Percentiles rank a stretch among this genome's conserved stretches.
Conservation (phyloP, 1,284 basidiomycete genomes). For the Pholiota adiposa region DNA sequence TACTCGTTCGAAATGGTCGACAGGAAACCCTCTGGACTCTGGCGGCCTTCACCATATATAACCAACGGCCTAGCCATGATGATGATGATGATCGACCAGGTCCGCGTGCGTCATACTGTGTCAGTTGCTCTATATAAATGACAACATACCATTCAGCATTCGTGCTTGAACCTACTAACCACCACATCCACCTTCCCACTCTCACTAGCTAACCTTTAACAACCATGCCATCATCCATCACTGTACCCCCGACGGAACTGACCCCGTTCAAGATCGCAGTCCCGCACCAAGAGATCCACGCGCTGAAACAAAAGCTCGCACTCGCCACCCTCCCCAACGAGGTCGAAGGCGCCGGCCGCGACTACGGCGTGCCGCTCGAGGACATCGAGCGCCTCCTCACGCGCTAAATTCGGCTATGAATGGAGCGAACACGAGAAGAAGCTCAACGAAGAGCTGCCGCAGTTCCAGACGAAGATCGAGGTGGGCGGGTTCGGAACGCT, state of each 20-base stretch:
- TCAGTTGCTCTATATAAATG: too few relatives aligned
- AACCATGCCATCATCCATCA: constrained; percentile 3
- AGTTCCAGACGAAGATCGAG: constrained; percentile 50
- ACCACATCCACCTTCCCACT: neutral
- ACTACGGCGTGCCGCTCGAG: constrained; percentile 51
- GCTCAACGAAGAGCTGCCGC: constrained; percentile 50
- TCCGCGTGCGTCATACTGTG: too few relatives aligned
- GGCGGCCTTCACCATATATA: too few relatives aligned
- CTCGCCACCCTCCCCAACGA: constrained; percentile 52
- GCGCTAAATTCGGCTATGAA: constrained; percentile 47
- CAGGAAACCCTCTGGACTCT: too few relatives aligned
- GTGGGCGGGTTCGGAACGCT: constrained; percentile 47
- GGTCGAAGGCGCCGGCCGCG: constrained; percentile 46
- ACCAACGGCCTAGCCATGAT: too few relatives aligned
- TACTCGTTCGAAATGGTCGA: too few relatives aligned
- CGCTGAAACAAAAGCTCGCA: constrained; percentile 44
- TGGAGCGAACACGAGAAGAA: constrained; percentile 49
- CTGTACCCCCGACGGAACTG: constrained; percentile 25
- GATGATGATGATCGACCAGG: too few relatives aligned
- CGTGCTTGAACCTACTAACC: too few relatives aligned
- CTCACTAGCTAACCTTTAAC: too few relatives aligned
- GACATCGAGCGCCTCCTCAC: constrained; percentile 47
- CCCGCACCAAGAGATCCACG: constrained; percentile 39
- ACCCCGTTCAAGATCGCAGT: constrained; percentile 47
- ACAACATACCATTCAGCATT: too few relatives aligned